Percentiles rank a stretch among this genome's conserved stretches.
Conservation (phyloP, 768 basidiomycete genomes). For the Auricularia sp. region DNA sequence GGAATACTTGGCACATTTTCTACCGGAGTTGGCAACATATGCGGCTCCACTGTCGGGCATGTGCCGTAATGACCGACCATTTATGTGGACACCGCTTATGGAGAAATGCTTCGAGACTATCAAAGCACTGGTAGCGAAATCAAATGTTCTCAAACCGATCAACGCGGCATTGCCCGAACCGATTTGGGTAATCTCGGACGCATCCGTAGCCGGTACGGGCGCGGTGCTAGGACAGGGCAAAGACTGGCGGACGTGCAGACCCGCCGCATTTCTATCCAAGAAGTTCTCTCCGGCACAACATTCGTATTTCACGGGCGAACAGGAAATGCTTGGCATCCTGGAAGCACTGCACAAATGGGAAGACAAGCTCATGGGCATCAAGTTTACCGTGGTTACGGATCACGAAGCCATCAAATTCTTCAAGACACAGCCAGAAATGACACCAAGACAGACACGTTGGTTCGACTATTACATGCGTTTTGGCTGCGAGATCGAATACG, state of each 20-base stretch:
- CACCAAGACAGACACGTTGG: neutral
- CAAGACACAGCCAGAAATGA: neutral
- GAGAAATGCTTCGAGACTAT: constrained; percentile 17
- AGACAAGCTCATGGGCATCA: neutral
- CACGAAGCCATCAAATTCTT: neutral
- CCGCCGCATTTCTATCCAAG: neutral
- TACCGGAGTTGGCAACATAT: constrained; percentile 27
- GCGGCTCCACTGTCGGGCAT: constrained; percentile 24
- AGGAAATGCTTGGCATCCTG: neutral
- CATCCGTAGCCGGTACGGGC: neutral
- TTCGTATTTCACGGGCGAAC: neutral
- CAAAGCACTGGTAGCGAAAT: constrained; percentile 7
- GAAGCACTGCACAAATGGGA: neutral
- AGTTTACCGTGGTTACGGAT: neutral
- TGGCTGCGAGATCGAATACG: neutral
- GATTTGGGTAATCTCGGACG: neutral
- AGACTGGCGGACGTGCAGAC: neutral
- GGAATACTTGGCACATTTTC: constrained; percentile 28
- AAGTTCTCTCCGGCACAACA: neutral
- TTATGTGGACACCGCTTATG: constrained; percentile 20
- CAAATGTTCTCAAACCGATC: constrained; percentile 4
- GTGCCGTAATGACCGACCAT: constrained; percentile 19
- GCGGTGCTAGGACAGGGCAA: neutral
- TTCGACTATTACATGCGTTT: neutral
- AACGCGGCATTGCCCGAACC: neutral